Evolutionary conservation across 306 rosid genomes (phyloP).

Genomic region (Cucurbita ficifolia): DNA sequence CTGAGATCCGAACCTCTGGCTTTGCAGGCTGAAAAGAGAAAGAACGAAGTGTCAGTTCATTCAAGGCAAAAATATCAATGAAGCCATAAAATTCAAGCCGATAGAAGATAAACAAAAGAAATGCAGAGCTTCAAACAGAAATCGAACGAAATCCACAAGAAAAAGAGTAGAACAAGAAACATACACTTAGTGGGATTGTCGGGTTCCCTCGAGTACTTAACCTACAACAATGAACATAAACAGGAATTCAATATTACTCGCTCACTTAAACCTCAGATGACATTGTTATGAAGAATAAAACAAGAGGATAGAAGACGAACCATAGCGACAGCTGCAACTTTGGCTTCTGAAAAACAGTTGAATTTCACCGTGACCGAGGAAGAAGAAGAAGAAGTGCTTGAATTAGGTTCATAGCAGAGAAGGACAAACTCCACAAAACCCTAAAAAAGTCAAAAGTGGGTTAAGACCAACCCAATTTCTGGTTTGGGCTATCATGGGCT

Average conservation of each 20-base stretch:
- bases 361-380: not conserved
- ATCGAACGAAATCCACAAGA: not conserved
- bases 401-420: not conserved
- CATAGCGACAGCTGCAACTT: constrained; percentile 28
- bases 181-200: constrained; percentile 78
- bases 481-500: not conserved
- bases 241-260: not conserved
- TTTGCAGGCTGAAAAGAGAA: constrained; percentile 63
- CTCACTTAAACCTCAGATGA: not conserved
- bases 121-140: not conserved
- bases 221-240: constrained; percentile 22
- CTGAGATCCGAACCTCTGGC: constrained; percentile 89
- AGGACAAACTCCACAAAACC: not conserved
- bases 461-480: not conserved
- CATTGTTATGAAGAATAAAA: not conserved
- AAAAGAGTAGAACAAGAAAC: not conserved
- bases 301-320: constrained; percentile 8
- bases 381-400: not conserved
- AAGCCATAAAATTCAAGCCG: not conserved
- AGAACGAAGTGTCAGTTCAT: not conserved
- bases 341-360: not conserved
- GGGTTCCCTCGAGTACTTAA: constrained; percentile 91
- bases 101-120: not conserved
- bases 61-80: too few species aligned
- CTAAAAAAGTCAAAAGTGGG: not conserved